phyloP scores from a whole-genome alignment of 2,329 filamentous ascomycete species.

The Tympanopsis confertula region DNA sequence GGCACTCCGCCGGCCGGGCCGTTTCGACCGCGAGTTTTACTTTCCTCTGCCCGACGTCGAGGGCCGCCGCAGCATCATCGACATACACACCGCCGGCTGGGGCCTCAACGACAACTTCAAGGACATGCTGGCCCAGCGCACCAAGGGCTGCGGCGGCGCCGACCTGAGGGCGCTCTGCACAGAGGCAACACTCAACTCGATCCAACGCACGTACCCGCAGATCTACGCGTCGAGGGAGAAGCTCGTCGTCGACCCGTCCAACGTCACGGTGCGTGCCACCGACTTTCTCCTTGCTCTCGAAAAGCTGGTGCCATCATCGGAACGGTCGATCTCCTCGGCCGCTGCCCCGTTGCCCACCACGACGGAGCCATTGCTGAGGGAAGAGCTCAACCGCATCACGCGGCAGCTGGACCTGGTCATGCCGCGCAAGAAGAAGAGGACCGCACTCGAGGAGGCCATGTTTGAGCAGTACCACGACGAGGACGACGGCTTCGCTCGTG shows the following conservation, averaged over 20 bases:
- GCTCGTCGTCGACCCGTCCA: constrained; percentile 72
- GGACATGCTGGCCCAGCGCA: constrained; percentile 70
- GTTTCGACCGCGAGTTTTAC: constrained; percentile 96
- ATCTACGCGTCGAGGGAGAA: constrained; percentile 89
- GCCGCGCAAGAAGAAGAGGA: constrained; percentile 75
- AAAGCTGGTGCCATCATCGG: constrained; percentile 90
- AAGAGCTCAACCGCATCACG: constrained; percentile 59
- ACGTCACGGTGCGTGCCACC: constrained; percentile 77
- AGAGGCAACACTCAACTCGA: constrained; percentile 87
- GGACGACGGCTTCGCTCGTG: constrained; percentile 74
- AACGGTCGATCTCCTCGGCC: constrained; percentile 74
- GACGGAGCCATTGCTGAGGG: constrained; percentile 69
- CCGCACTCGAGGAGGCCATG: constrained; percentile 86
- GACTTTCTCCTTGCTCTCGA: constrained; percentile 97
- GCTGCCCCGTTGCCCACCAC: constrained; percentile 69
- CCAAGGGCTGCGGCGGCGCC: constrained; percentile 92
- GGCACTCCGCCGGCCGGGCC: constrained; percentile 78
- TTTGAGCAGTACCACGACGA: constrained; percentile 75
- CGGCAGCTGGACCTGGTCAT: constrained; percentile 62
- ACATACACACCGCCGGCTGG: constrained; percentile 94
- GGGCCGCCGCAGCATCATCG: constrained; percentile 73
- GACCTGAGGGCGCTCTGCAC: constrained; percentile 90
- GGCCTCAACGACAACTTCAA: constrained; percentile 72
- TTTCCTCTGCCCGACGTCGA: constrained; percentile 80
- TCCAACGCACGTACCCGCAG: constrained; percentile 90